Percentiles rank a stretch among this genome's conserved stretches.
Evolutionary conservation across 139 green algal species (phyloP).

Genomic region (Eudorina sp.): DNA sequence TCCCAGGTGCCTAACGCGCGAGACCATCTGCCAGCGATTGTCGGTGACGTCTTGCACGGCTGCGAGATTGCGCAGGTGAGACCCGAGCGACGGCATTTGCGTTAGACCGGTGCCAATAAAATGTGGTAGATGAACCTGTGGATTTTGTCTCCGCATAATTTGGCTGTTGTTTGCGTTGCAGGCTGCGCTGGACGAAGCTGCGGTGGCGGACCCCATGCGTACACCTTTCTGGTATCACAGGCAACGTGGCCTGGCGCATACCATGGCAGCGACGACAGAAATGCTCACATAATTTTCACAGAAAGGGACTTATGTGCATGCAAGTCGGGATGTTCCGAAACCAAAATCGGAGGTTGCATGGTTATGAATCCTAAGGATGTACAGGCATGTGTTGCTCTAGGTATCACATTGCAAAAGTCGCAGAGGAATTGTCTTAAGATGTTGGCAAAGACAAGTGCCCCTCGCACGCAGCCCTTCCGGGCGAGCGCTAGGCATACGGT

Average conservation of each 20-base stretch:
- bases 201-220: slow-evolving; percentile 61
- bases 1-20: neutral
- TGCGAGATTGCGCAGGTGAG: slow-evolving; percentile 31
- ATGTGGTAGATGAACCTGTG: neutral
- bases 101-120: too few species aligned
- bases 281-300: slow-evolving; percentile 16
- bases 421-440: too few species aligned
- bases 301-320: too few species aligned
- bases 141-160: neutral
- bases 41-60: neutral
- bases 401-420: too few species aligned
- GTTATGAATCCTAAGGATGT: too few species aligned
- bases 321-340: too few species aligned
- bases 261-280: neutral
- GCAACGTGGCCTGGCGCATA: neutral
- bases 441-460: neutral
- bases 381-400: too few species aligned
- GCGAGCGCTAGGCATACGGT: neutral
- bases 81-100: too few species aligned
- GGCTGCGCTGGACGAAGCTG: slow-evolving; percentile 14
- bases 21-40: neutral
- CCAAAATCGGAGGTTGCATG: too few species aligned
- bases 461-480: neutral
- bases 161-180: neutral
- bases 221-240: slow-evolving; percentile 54